Conservation (phyloP, 2,329 filamentous ascomycete species). For the Phyllosticta citribraziliensis region DNA sequence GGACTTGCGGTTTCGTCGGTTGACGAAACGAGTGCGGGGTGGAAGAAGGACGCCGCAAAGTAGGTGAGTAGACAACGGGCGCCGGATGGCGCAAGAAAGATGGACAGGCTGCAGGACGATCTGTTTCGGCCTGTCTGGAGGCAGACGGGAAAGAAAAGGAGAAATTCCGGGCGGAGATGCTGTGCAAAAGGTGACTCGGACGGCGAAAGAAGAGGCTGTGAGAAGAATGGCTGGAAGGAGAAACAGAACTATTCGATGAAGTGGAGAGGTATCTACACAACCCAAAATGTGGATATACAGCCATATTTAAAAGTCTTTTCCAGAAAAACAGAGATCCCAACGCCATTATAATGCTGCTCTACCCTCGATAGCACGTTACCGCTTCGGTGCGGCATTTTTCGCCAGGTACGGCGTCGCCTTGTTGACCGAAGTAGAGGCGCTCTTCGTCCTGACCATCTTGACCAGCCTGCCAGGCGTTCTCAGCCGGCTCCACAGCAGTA, state of each 20-base stretch:
- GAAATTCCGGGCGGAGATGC: too few relatives aligned
- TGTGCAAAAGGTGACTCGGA: too few relatives aligned
- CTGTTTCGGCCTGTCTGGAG: too few relatives aligned
- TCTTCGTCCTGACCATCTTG: background rate
- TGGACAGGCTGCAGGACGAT: too few relatives aligned
- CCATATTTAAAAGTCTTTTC: background rate
- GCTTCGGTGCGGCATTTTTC: background rate
- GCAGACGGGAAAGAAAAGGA: too few relatives aligned
- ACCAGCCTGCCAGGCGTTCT: background rate
- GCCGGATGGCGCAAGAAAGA: too few relatives aligned
- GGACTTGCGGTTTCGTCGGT: too few relatives aligned
- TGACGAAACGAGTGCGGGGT: too few relatives aligned
- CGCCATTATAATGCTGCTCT: background rate
- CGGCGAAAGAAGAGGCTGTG: too few relatives aligned
- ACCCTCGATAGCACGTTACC: background rate
- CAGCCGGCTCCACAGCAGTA: conserved; percentile 7
- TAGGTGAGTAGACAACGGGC: too few relatives aligned
- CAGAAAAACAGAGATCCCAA: background rate
- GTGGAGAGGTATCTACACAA: background rate
- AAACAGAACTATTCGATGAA: background rate
- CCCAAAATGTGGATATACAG: background rate
- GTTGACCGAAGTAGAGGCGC: background rate
- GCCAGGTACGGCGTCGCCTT: background rate
- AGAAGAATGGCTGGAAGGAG: background rate
- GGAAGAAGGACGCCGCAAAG: too few relatives aligned